A percentile compares a stretch with the other conserved stretches of the same genome.
These are phyloP conservation scores for Gyromitra esculenta DNA, from an alignment of 2,329 filamentous ascomycete genomes.

Conservation along the genomic window DNA sequence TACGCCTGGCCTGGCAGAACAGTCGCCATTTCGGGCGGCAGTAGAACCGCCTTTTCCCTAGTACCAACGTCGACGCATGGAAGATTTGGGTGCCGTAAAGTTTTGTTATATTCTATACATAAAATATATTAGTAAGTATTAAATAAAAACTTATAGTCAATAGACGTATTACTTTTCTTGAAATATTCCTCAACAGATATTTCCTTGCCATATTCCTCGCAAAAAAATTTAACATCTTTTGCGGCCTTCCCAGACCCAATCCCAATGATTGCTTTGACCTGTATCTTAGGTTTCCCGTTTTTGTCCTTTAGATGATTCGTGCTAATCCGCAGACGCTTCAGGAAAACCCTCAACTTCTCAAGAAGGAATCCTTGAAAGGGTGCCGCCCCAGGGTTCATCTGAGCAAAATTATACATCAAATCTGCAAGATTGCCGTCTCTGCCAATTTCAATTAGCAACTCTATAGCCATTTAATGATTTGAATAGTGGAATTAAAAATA, in stretches of 20 bases:
- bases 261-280: conserved; percentile 58
- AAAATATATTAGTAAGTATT: conserved; percentile 21
- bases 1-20: conserved; percentile 73
- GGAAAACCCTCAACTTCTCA: conserved; percentile 28
- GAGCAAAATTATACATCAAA: conserved; percentile 60
- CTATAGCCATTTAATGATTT: conserved; percentile 54
- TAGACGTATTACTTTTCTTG: conserved; percentile 59
- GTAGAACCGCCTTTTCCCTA: conserved; percentile 67
- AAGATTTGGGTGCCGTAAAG: conserved; percentile 61
- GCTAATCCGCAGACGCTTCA: conserved; percentile 45
- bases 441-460: conserved; percentile 47
- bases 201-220: conserved; percentile 52
- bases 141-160: too few relatives aligned
- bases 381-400: conserved; percentile 60
- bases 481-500: conserved; percentile 59
- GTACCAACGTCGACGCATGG: conserved; percentile 72
- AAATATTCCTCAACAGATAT: conserved; percentile 68
- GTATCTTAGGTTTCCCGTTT: conserved; percentile 43
- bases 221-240: conserved; percentile 60
- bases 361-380: conserved; percentile 51
- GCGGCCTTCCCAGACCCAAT: conserved; percentile 57
- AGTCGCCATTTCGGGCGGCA: conserved; percentile 73
- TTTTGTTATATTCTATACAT: conserved; percentile 60
- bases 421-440: conserved; percentile 60
- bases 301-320: conserved; percentile 44